Percentiles rank a stretch among this genome's conserved stretches.
These are phyloP conservation scores for Luzula sylvatica DNA, from an alignment of 176 grass and related monocot genomes.

Conservation along the genomic window DNA sequence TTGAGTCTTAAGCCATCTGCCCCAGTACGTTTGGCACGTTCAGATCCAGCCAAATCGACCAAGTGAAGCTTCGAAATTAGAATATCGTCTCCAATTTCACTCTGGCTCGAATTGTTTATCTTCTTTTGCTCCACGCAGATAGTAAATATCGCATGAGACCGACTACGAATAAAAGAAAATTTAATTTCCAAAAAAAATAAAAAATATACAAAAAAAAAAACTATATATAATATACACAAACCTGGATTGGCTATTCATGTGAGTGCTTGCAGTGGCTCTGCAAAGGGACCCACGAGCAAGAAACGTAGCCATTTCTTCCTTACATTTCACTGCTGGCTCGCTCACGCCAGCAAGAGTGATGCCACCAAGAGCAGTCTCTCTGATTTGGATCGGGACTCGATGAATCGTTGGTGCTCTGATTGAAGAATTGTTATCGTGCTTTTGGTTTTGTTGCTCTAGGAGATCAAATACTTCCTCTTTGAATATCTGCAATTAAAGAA, in stretches of 20 bases:
- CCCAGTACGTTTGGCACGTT: conserved; percentile 48
- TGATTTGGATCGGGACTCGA: conserved; percentile 92
- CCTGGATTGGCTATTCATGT: conserved; percentile 57
- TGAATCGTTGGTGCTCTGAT: conserved; percentile 30
- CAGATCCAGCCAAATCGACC: conserved; percentile 47
- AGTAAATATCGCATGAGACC: conserved; percentile 49
- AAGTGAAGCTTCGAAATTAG: conserved; percentile 36
- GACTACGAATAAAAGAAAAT: conserved; percentile 26
- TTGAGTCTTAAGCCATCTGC: conserved; percentile 45
- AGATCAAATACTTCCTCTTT: conserved; percentile 98
- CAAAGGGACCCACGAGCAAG: conserved; percentile 54
- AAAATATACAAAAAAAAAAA: too few species aligned
- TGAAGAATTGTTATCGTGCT: conserved; percentile 28
- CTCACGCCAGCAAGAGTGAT: conserved; percentile 87
- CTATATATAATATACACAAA: conserved; percentile 9
- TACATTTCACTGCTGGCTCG: conserved; percentile 79
- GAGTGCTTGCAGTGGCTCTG: conserved; percentile 78
- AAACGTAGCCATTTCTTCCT: conserved; percentile 85
- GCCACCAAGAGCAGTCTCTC: conserved; percentile 68
- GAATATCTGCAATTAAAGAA: conserved; percentile 59
- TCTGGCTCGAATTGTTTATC: conserved; percentile 5
- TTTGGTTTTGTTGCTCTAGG: conserved; percentile 51
- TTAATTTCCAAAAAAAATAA: not conserved
- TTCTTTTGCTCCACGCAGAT: conserved; percentile 46
- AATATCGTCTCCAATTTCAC: conserved; percentile 32